Evolutionary conservation across 495 filamentous ascomycete species (phyloP).

Genomic region (Hamigera avellanea): DNA sequence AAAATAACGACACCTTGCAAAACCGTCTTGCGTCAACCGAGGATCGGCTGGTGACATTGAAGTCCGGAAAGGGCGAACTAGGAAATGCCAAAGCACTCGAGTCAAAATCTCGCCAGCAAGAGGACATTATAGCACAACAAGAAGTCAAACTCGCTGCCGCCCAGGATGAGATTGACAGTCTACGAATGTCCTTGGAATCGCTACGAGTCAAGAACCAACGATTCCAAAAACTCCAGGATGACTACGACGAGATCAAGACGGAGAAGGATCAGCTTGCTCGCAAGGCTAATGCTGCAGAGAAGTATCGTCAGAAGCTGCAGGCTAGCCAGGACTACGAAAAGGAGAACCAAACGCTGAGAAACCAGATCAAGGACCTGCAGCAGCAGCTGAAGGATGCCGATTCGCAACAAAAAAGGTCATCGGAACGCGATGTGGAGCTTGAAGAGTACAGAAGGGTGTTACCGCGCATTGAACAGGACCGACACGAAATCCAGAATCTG

Average conservation of each 20-base stretch:
- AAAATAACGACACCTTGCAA: constrained; percentile 43
- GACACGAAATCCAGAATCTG: constrained; percentile 44
- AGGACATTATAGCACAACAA: constrained; percentile 45
- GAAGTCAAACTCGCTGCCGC: constrained; percentile 41
- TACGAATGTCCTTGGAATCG: constrained; percentile 29
- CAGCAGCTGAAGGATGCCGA: constrained; percentile 45
- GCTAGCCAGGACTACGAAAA: constrained; percentile 59
- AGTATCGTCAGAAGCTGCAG: constrained; percentile 65
- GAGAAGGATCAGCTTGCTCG: constrained; percentile 65
- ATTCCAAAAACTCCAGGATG: constrained; percentile 48
- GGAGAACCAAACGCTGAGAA: constrained; percentile 53
- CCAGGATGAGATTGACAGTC: constrained; percentile 31
- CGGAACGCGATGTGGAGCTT: constrained; percentile 42
- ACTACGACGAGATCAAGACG: constrained; percentile 59
- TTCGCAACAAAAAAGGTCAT: constrained; percentile 29
- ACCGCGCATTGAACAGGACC: constrained; percentile 48
- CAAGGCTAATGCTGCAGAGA: constrained; percentile 66
- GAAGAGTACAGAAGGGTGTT: constrained; percentile 47
- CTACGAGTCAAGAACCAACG: constrained; percentile 32
- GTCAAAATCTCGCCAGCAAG: constrained; percentile 36
- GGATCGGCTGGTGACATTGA: constrained; percentile 33
- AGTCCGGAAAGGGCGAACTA: constrained; percentile 31
- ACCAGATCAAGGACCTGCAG: constrained; percentile 45
- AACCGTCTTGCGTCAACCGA: constrained; percentile 34
- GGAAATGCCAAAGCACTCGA: constrained; percentile 35